Conservation (phyloP, 345 rosid genomes). For the Triadica sebifera region DNA sequence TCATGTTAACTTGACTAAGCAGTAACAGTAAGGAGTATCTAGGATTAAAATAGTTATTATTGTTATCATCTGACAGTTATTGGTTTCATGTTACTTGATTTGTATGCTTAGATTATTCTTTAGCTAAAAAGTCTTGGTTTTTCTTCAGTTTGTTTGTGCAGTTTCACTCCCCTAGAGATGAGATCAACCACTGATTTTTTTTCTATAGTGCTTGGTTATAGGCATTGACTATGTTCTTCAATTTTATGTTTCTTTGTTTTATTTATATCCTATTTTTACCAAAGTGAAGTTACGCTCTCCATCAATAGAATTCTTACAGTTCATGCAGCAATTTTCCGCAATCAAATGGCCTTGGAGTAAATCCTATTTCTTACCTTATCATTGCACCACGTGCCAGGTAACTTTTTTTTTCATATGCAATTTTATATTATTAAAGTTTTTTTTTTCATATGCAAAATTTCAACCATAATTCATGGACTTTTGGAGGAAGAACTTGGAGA, state of each 20-base stretch:
- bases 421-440: too few species aligned
- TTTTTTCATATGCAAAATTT: too few species aligned
- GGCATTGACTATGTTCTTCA: conserved; percentile 9
- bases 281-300: conserved; percentile 93
- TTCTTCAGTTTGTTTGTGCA: conserved; percentile 14
- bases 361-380: conserved; percentile 21
- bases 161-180: neutral
- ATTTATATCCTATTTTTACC: conserved; percentile 82
- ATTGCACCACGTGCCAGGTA: neutral
- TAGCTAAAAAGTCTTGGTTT: conserved; percentile 20
- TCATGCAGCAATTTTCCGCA: conserved; percentile 80
- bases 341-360: conserved; percentile 87
- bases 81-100: neutral
- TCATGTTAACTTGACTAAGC: neutral
- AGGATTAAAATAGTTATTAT: too few species aligned
- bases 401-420: too few species aligned
- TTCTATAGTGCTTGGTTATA: conserved; percentile 6
- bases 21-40: neutral
- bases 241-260: conserved; percentile 23
- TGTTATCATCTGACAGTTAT: too few species aligned
- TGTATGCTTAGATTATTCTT: neutral
- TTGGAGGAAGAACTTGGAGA: too few species aligned
- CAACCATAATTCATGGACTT: too few species aligned
- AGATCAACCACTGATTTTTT: neutral
- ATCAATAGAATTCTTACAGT: conserved; percentile 83